Base-by-base conservation (phyloP, 805 yeast species). In the Lachancea lanzarotensis region DNA sequence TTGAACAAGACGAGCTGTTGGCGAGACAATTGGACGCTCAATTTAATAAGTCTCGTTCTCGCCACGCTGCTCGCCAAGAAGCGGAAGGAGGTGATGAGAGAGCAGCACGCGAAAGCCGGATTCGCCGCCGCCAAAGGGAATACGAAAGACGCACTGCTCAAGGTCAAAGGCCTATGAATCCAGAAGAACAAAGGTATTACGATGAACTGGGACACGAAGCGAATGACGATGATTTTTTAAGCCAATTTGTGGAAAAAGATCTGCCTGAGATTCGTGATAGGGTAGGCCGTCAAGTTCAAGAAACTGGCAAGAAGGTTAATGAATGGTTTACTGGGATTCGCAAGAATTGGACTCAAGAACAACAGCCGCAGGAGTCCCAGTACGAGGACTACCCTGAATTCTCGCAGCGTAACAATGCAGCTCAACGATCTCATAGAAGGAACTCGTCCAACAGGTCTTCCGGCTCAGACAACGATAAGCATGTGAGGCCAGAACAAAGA, bases 21-120 rank as follows among this genome's bases (percentile, higher is more conserved):
- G 98, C 98, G 1, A 78, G 93, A 50, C 72, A 75, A 55, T 71
- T 91, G 57, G 95, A 91, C 48, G 76, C 79, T 54, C 78, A 83
- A 55, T 84, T 73, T 52, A 70, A 69, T 42, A 52, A 51, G 26
- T 41, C 40, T 7, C 49, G 49, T 17, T 35, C 45, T 33, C 41
- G 38, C 26, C 51, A 8, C 25, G 25, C 25, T 22, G 25, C 25
- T 22, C 25, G 25, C 25, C 25, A 22, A 6, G 25, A 22, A 8
- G 8, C 25, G 25, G 25, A 6, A 22, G 25, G 8, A 8, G 41
- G 38, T 10, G 45, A 52, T 9, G 52, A 44, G 37, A 53, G 60
- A 31, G 40, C 39, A 19, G 62, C 65, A 12, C 53, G 59, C 12
- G 57, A 56, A 38, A 59, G 59, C 36, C 57, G 67, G 40, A 45